Conservation (phyloP, 1,284 basidiomycete genomes). For the Leccinum pachyderme region DNA sequence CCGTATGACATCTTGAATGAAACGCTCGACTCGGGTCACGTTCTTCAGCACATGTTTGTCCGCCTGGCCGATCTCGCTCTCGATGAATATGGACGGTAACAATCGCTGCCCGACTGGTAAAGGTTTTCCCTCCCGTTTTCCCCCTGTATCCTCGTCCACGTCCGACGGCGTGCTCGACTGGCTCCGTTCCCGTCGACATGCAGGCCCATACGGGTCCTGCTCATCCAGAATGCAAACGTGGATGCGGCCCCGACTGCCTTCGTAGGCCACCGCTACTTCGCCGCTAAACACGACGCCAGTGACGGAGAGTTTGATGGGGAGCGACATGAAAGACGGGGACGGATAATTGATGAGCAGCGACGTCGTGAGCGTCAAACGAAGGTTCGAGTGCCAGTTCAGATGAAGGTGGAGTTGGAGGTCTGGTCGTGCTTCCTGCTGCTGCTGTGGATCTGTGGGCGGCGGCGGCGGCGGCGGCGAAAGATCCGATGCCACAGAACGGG, state of each 20-base stretch:
- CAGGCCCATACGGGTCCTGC: conserved; percentile 75
- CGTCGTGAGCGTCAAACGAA: conserved; percentile 84
- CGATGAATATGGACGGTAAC: conserved; percentile 90
- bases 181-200: conserved; percentile 40
- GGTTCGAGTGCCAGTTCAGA: conserved; percentile 73
- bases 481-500: conserved; percentile 5
- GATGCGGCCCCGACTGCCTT: conserved; percentile 76
- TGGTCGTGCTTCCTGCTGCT: conserved; percentile 42
- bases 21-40: conserved; percentile 93
- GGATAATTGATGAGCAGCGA: conserved; percentile 96
- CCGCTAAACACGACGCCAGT: conserved; percentile 86
- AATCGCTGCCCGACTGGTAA: conserved; percentile 80
- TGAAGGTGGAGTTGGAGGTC: conserved; percentile 77
- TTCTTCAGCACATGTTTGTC: conserved; percentile 97
- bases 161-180: conserved; percentile 40
- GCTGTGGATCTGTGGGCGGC: conserved; percentile 7
- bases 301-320: conserved; percentile 90
- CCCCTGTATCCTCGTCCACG: conserved; percentile 39
- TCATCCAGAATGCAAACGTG: conserved; percentile 90
- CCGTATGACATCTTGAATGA: conserved; percentile 92
- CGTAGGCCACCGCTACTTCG: conserved; percentile 88
- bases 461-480: background rate
- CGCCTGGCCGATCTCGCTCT: conserved; percentile 94
- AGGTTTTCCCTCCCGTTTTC: conserved; percentile 50
- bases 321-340: conserved; percentile 90